These are phyloP conservation scores for Trichoderma sp. DNA, from an alignment of 2,329 filamentous ascomycete genomes.

Conservation along the genomic window DNA sequence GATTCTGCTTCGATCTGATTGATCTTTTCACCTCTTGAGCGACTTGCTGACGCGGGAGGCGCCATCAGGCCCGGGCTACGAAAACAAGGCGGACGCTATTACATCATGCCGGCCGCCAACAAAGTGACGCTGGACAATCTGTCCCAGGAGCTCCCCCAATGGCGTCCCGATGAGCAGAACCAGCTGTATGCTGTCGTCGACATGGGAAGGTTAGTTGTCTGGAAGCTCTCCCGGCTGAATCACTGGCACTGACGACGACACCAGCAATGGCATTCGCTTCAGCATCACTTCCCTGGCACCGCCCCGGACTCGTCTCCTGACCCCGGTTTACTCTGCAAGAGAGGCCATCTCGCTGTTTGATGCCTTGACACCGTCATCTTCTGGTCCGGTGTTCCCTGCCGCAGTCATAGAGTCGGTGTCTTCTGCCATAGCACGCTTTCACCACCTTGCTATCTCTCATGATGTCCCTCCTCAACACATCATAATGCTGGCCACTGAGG, in stretches of 20 bases:
- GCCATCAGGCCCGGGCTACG: not conserved
- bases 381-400: conserved; percentile 43
- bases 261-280: conserved; percentile 88
- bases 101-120: conserved; percentile 36
- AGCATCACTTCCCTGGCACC: conserved; percentile 80
- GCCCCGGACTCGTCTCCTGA: conserved; percentile 66
- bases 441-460: conserved; percentile 65
- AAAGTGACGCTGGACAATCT: conserved; percentile 53
- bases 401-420: conserved; percentile 65
- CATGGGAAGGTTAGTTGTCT: conserved; percentile 51
- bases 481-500: conserved; percentile 80
- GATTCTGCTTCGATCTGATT: not conserved
- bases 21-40: not conserved
- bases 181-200: conserved; percentile 57
- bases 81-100: conserved; percentile 6
- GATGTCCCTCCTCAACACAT: conserved; percentile 63
- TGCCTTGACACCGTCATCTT: conserved; percentile 57
- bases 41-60: not conserved
- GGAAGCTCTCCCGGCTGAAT: not conserved
- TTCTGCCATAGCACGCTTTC: conserved; percentile 66
- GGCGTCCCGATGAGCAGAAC: conserved; percentile 44
- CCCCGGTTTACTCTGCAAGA: conserved; percentile 73
- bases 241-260: not conserved
- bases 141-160: conserved; percentile 46
- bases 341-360: conserved; percentile 84